Conservation (phyloP, 1,284 basidiomycete species). For the Xerocomus nothofagi region DNA sequence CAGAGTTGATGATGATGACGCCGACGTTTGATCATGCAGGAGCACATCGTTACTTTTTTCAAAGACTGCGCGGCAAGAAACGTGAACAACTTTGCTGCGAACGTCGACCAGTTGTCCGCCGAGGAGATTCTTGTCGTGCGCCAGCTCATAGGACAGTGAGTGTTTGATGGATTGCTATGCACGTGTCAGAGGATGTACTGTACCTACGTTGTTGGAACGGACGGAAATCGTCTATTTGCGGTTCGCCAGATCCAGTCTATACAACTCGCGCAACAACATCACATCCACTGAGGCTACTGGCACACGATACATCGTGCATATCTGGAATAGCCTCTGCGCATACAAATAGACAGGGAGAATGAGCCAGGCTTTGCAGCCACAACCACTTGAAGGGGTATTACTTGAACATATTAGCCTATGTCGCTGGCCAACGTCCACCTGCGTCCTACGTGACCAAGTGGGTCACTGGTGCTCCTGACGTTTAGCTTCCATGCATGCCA, state of each 20-base stretch:
- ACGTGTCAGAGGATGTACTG: conserved; percentile 7
- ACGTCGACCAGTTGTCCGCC: conserved; percentile 64
- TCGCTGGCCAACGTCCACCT: no score
- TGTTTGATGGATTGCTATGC: not conserved
- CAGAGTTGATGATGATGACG: not conserved
- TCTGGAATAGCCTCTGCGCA: not conserved
- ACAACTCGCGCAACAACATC: not conserved
- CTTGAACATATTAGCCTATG: no score
- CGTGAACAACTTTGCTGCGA: conserved; percentile 60
- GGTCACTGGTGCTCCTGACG: no score
- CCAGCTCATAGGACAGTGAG: conserved; percentile 45
- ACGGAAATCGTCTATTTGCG: not conserved
- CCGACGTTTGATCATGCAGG: conserved; percentile 42
- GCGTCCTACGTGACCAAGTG: no score
- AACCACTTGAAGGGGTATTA: not conserved
- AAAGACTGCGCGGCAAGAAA: conserved; percentile 68
- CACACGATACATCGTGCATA: not conserved
- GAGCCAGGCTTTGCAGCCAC: not conserved
- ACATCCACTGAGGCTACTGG: not conserved
- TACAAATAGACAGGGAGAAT: not conserved
- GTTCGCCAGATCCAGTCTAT: not conserved
- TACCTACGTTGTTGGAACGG: conserved; percentile 5
- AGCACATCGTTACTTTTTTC: conserved; percentile 67
- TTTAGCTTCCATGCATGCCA: no score
- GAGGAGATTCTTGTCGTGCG: conserved; percentile 72